These are phyloP conservation scores for Talaromyces sp. DNA, from an alignment of 2,329 filamentous ascomycete species.

Conservation along the genomic window DNA sequence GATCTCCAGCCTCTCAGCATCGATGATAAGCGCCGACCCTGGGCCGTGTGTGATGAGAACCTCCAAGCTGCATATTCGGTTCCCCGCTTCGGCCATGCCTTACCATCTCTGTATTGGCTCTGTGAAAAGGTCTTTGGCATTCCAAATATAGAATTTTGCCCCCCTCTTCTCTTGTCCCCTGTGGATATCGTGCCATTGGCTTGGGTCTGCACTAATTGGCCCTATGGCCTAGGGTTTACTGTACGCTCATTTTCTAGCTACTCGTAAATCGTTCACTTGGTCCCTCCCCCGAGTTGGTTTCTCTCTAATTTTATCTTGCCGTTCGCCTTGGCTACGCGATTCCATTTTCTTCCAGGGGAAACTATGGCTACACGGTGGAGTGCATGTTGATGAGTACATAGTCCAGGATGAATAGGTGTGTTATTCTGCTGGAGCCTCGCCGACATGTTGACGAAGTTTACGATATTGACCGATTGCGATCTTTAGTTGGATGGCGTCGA, in stretches of 20 bases:
- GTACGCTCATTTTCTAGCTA: conserved; percentile 9
- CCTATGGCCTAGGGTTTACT: conserved; percentile 15
- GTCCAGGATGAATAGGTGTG: conserved; percentile 44
- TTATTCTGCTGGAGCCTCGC: conserved; percentile 9
- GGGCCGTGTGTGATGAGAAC: conserved; percentile 37
- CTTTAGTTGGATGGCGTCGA: conserved; percentile 37
- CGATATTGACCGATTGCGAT: conserved; percentile 25
- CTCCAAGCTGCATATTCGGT: conserved; percentile 29
- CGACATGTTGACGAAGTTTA: background rate
- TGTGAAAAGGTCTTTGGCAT: conserved; percentile 9
- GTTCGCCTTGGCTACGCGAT: conserved; percentile 9
- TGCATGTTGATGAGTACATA: conserved; percentile 29
- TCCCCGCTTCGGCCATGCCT: conserved; percentile 23
- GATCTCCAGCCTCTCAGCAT: conserved; percentile 22
- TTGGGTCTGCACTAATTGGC: conserved; percentile 22
- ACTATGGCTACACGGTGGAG: conserved; percentile 33
- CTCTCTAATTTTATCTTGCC: background rate
- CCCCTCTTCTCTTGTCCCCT: conserved; percentile 5
- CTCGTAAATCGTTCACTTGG: conserved; percentile 5
- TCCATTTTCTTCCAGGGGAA: conserved; percentile 22
- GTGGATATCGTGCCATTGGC: conserved; percentile 22
- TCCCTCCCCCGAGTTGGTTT: conserved; percentile 4
- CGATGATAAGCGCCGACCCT: conserved; percentile 33
- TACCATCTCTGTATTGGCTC: conserved; percentile 12
- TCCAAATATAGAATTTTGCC: conserved; percentile 29